These are phyloP conservation scores for Aspergillus fumigatus DNA, from an alignment of 2,329 filamentous ascomycete species.

Conservation along the genomic window DNA sequence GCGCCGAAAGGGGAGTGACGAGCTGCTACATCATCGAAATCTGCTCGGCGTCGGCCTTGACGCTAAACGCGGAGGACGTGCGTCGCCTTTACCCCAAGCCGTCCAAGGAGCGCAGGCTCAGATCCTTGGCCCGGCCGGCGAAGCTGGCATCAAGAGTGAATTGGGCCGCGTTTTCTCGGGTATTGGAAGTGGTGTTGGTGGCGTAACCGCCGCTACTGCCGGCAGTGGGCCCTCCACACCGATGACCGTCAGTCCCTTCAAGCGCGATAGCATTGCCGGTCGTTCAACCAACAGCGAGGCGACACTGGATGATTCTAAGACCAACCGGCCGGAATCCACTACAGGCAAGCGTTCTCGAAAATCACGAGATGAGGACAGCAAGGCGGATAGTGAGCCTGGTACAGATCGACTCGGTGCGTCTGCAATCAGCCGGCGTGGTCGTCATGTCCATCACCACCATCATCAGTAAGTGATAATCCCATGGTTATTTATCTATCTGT, in stretches of 20 bases:
- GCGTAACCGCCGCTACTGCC: constrained; percentile 45
- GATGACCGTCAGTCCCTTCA: constrained; percentile 49
- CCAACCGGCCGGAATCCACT: constrained; percentile 40
- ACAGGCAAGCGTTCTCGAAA: constrained; percentile 61
- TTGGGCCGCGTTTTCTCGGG: constrained; percentile 93
- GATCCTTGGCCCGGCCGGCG: constrained; percentile 70
- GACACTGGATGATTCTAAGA: constrained; percentile 36
- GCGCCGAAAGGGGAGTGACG: constrained; percentile 47
- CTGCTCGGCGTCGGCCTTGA: constrained; percentile 70
- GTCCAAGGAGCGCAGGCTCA: constrained; percentile 87
- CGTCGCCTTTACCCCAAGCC: constrained; percentile 86
- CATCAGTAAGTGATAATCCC: constrained; percentile 45
- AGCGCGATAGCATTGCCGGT: constrained; percentile 45
- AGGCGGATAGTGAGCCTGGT: constrained; percentile 61
- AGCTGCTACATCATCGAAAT: constrained; percentile 58
- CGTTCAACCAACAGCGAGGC: constrained; percentile 39
- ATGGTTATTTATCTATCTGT: not conserved
- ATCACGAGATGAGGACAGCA: constrained; percentile 69
- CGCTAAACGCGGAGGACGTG: constrained; percentile 73
- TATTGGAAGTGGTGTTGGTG: constrained; percentile 68
- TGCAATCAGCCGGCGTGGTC: constrained; percentile 62
- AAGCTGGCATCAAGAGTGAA: constrained; percentile 89
- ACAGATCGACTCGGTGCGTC: constrained; percentile 59
- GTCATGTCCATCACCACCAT: constrained; percentile 54
- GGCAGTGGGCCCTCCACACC: constrained; percentile 53